Percentiles rank a stretch among this genome's conserved stretches.
Evolutionary conservation across 164 flowering plant genomes (phyloP).

Genomic region (Brasenia schreberi): DNA sequence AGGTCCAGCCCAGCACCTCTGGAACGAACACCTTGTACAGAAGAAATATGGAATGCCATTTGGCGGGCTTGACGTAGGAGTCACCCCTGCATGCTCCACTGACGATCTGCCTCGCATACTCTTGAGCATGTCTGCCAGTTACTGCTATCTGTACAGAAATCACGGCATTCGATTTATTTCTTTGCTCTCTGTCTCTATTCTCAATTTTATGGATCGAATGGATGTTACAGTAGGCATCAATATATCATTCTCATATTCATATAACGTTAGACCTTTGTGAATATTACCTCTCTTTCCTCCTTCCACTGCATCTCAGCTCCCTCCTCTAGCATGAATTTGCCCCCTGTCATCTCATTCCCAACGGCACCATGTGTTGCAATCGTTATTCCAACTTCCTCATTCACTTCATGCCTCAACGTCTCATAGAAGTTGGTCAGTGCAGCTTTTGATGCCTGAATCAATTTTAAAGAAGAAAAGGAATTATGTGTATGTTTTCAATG

Average conservation of each 20-base stretch:
- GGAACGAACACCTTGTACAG: conserved; percentile 71
- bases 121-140: conserved; percentile 42
- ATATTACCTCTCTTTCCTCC: conserved; percentile 72
- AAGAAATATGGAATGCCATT: conserved; percentile 71
- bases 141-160: conserved; percentile 32
- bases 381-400: conserved; percentile 71
- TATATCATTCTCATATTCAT: background rate
- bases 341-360: conserved; percentile 70
- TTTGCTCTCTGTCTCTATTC: background rate
- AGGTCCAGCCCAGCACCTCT: conserved; percentile 61
- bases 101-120: conserved; percentile 58
- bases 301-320: conserved; percentile 91
- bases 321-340: conserved; percentile 70
- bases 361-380: conserved; percentile 92
- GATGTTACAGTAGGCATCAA: background rate
- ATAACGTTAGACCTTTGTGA: conserved; percentile 3
- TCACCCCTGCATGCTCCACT: conserved; percentile 76
- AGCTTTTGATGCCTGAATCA: conserved; percentile 75
- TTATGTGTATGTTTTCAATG: too few relatives aligned
- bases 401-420: conserved; percentile 62
- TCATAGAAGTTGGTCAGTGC: conserved; percentile 84
- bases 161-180: background rate
- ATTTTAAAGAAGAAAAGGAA: background rate
- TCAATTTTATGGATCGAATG: background rate
- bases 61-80: conserved; percentile 63